Conservation (phyloP, 306 rosid genomes). For the Fragaria vesca region DNA sequence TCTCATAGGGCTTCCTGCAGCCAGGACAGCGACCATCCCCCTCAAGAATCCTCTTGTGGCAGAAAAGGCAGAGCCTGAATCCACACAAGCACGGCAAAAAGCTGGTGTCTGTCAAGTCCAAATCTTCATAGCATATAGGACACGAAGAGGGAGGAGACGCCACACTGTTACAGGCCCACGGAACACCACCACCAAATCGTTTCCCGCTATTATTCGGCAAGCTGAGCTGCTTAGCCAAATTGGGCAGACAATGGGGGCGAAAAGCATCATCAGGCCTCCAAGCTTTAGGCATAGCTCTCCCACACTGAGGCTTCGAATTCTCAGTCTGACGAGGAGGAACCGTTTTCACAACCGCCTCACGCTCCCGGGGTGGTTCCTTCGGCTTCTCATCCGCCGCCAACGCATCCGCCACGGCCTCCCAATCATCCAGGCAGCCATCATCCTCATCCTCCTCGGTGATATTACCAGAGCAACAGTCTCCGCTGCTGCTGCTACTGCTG, state of each 20-base stretch:
- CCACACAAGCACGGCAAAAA: conserved; percentile 90
- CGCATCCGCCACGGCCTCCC: conserved; percentile 99
- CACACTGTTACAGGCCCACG: conserved; percentile 46
- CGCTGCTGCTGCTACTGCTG: conserved; percentile 66
- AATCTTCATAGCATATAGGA: conserved; percentile 93
- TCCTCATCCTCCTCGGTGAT: conserved; percentile 69
- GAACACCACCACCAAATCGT: conserved; percentile 47
- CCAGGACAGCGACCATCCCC: conserved; percentile 95
- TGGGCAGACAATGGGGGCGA: conserved; percentile 93
- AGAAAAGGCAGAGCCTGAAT: conserved; percentile 92
- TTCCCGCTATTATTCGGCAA: conserved; percentile 56
- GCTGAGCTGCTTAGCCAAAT: conserved; percentile 77
- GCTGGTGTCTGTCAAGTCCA: conserved; percentile 84
- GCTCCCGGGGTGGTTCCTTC: conserved; percentile 34
- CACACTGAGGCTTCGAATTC: conserved; percentile 36
- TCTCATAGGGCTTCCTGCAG: conserved; percentile 87
- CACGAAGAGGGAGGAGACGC: conserved; percentile 56
- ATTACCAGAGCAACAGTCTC: conserved; percentile 82
- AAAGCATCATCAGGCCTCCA: conserved; percentile 93
- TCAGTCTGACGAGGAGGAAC: conserved; percentile 33
- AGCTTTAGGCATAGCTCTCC: conserved; percentile 38
- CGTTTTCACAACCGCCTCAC: conserved; percentile 31
- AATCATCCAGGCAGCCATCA: conserved; percentile 92
- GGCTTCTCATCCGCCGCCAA: conserved; percentile 77
- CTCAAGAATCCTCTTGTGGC: conserved; percentile 95